phyloP scores from a whole-genome alignment of 805 yeast species.

The Scheffersomyces coipomensis region DNA sequence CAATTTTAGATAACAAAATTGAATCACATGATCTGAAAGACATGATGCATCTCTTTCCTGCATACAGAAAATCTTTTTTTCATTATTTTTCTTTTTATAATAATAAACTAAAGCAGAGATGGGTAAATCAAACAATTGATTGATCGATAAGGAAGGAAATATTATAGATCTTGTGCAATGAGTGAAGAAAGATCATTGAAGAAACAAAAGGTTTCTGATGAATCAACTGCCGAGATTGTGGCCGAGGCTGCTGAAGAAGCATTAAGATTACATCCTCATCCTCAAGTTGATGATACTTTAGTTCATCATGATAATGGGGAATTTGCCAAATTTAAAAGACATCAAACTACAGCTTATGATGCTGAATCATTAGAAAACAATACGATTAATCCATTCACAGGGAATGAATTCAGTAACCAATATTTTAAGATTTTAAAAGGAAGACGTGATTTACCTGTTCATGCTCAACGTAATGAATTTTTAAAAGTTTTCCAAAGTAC shows the following conservation, averaged over 20 bases:
- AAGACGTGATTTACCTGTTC: slow-evolving; percentile 90
- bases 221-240: slow-evolving; percentile 59
- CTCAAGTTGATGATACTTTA: slow-evolving; percentile 29
- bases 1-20: no score
- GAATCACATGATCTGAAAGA: no score
- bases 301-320: slow-evolving; percentile 67
- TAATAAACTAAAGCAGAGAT: no score
- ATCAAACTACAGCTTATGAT: slow-evolving; percentile 62
- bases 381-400: slow-evolving; percentile 76
- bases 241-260: slow-evolving; percentile 68
- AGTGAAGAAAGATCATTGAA: slow-evolving; percentile 42
- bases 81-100: no score
- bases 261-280: slow-evolving; percentile 48
- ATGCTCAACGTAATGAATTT: slow-evolving; percentile 88
- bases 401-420: slow-evolving; percentile 54
- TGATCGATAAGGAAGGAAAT: no score
- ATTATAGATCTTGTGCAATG: no score
- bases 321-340: slow-evolving; percentile 53
- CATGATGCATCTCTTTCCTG: no score
- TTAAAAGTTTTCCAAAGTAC: slow-evolving; percentile 77
- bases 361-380: slow-evolving; percentile 62
- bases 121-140: no score
- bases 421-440: slow-evolving; percentile 76
- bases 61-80: no score
- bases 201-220: slow-evolving; percentile 47